Base-by-base conservation (phyloP, 2,329 filamentous ascomycete species). In the Cercospora sp. region DNA sequence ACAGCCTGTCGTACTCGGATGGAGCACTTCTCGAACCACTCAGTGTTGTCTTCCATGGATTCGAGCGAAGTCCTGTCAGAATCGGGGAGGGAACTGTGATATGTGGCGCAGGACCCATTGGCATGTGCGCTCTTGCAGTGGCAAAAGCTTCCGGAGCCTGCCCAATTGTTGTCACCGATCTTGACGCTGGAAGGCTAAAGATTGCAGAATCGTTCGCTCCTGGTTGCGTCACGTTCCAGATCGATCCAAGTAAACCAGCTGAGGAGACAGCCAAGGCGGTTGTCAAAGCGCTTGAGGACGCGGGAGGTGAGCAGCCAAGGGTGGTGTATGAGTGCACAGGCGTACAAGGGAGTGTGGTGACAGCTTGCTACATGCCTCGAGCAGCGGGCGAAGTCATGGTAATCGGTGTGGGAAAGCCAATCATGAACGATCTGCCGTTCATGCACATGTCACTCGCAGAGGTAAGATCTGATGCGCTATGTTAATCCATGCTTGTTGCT, bases 101-200 rank as follows among this genome's bases (percentile, higher is more conserved):
- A 55, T 89, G 86, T 70, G 88, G 88, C 26, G 88, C 88, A 10
- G 88, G 88, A 0, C 88, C 88, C 1, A 89, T 90, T 64, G 88
- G 88, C 0, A 81, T 90, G 83, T 88, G 65, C 81, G 87, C 16
- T 77, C 88, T 69, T 1, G 84, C 86, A 1, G 84, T 84, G 0
- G 87, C 87, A 1, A 82, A 85, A 36, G 88, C 88, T 0, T 88
- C 86, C 0, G 88, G 88, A 0, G 94, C 94, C 0, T 86, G 85
- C 68, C 94, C 90, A 76, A 85, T 97, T 5, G 89, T 97, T 26
- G 88, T 88, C 6, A 93, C 97, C 42, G 94, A 97, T 82, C 93
- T 98, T 73, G 89, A 96, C 69, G 86, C 89, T 73, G 82, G 86
- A 71, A 88, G 94, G 79, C 84, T 97, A 69, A 88, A 91, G 67